Evolutionary conservation across 1,139 yeast species (phyloP).

Genomic region (Taphrina confusa): DNA sequence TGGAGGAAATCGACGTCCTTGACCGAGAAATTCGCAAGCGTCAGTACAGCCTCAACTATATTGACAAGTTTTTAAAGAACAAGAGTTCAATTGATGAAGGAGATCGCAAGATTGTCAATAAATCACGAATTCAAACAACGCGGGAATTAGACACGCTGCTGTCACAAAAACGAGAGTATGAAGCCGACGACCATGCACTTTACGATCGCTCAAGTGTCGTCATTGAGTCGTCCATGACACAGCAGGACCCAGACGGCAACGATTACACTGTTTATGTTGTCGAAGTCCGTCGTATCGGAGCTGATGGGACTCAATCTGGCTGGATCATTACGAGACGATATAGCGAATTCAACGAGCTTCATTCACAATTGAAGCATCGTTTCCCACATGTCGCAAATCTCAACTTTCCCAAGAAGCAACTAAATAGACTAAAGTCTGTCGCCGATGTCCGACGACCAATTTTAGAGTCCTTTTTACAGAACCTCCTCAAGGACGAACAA

Average conservation of each 20-base stretch:
- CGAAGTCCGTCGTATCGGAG: conserved; percentile 13
- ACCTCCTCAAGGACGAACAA: conserved; percentile 60
- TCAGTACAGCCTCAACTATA: conserved; percentile 61
- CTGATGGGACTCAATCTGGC: conserved; percentile 57
- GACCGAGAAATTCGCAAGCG: conserved; percentile 58
- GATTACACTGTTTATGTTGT: conserved; percentile 18
- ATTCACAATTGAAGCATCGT: conserved; percentile 60
- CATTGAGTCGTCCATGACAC: neutral
- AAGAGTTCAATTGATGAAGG: conserved; percentile 78
- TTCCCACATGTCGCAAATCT: conserved; percentile 57
- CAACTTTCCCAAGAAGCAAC: conserved; percentile 62
- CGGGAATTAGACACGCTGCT: conserved; percentile 73
- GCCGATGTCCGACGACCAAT: conserved; percentile 64
- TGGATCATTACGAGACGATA: conserved; percentile 90
- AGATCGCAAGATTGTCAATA: conserved; percentile 66
- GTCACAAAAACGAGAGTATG: conserved; percentile 73
- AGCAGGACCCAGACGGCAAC: conserved; percentile 11
- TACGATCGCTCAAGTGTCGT: conserved; percentile 54
- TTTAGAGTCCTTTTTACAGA: conserved; percentile 64
- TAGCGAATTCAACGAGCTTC: conserved; percentile 75
- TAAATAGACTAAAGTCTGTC: conserved; percentile 51
- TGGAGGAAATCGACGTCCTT: conserved; percentile 64
- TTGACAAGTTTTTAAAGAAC: conserved; percentile 64
- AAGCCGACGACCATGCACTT: conserved; percentile 76
- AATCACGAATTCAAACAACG: conserved; percentile 65